phyloP scores from a whole-genome alignment of 202 grass and related monocot species.

The Zoysia matrella region DNA sequence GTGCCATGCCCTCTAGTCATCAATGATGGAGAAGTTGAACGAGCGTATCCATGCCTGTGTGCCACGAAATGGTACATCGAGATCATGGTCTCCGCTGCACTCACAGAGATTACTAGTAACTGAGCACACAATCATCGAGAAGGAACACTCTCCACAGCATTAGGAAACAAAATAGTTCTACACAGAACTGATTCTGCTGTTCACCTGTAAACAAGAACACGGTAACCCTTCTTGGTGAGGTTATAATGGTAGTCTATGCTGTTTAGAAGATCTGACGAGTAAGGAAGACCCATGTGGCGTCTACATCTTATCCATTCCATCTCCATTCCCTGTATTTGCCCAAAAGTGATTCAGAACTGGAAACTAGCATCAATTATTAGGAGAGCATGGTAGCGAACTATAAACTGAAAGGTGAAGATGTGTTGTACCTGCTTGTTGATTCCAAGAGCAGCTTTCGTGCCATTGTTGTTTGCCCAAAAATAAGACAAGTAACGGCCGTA shows the following conservation, averaged over 20 bases:
- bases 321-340: not conserved
- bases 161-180: not conserved
- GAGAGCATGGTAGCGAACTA: no score
- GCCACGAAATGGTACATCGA: conserved; percentile 38
- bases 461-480: conserved; percentile 52
- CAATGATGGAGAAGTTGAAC: conserved; percentile 51
- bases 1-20: conserved; percentile 71
- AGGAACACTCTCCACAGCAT: no score
- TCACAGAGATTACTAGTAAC: not conserved
- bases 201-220: not conserved
- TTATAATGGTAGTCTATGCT: not conserved
- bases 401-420: not conserved
- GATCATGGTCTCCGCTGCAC: conserved; percentile 68
- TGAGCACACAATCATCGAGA: no score
- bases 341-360: no score
- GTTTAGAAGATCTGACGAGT: not conserved
- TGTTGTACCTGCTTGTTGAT: conserved; percentile 57
- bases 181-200: not conserved
- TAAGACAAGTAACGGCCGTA: conserved; percentile 42
- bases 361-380: no score
- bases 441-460: conserved; percentile 47
- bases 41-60: conserved; percentile 67
- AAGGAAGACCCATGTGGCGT: not conserved
- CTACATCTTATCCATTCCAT: not conserved
- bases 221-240: not conserved